These are phyloP conservation scores for Colletotrichum tofieldiae DNA, from an alignment of 2,329 filamentous ascomycete species.

Conservation along the genomic window DNA sequence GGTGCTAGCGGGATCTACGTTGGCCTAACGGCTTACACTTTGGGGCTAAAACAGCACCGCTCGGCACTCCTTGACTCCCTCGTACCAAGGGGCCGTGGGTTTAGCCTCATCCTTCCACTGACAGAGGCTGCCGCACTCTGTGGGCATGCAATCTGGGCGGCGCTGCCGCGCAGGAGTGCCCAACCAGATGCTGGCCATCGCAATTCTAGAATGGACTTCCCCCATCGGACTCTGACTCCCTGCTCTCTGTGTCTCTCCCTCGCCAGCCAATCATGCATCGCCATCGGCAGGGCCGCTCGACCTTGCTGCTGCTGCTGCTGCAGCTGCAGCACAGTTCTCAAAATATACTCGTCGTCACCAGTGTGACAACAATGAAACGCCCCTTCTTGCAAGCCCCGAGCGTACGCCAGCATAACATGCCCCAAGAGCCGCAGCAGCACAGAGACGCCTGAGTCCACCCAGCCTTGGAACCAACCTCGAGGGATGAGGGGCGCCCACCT, in stretches of 20 bases:
- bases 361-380: conserved; percentile 43
- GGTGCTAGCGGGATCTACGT: conserved; percentile 36
- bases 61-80: conserved; percentile 35
- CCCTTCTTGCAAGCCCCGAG: conserved; percentile 41
- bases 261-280: conserved; percentile 24
- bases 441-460: conserved; percentile 16
- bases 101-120: conserved; percentile 36
- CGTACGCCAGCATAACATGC: conserved; percentile 27
- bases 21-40: conserved; percentile 40
- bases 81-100: conserved; percentile 39
- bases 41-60: conserved; percentile 38
- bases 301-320: conserved; percentile 25
- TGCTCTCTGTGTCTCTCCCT: conserved; percentile 26
- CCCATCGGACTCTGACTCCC: conserved; percentile 37
- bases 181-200: conserved; percentile 28
- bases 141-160: conserved; percentile 10
- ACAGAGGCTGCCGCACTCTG: conserved; percentile 12
- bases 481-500: conserved; percentile 26
- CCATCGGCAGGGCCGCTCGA: conserved; percentile 33
- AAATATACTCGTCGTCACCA: conserved; percentile 41
- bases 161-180: conserved; percentile 7
- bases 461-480: background rate
- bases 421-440: conserved; percentile 35
- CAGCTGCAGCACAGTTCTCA: conserved; percentile 36
- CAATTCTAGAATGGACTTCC: conserved; percentile 42